Evolutionary conservation across 176 grass and related monocot species (phyloP).

Genomic region (Dactylis glomerata): DNA sequence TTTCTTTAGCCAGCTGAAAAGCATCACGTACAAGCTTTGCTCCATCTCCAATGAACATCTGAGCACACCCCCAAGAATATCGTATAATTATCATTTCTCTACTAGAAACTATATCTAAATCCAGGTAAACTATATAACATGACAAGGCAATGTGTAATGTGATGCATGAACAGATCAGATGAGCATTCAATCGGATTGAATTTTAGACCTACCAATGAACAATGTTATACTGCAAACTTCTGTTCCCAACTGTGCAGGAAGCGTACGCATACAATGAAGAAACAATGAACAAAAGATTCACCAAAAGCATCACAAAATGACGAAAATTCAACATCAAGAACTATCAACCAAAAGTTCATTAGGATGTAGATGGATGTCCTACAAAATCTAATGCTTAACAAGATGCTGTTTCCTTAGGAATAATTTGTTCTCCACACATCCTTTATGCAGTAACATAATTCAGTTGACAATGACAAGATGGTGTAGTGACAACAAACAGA

Average conservation of each 20-base stretch:
- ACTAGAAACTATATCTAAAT: background rate
- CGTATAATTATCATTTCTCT: background rate
- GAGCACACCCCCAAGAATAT: conserved; percentile 1
- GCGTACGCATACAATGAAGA: background rate
- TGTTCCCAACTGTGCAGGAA: background rate
- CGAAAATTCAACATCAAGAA: background rate
- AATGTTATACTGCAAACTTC: background rate
- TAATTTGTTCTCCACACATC: background rate
- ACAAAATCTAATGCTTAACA: background rate
- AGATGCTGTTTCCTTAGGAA: background rate
- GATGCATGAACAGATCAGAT: background rate
- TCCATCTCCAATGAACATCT: conserved; percentile 97
- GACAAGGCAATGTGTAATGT: background rate
- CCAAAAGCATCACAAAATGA: background rate
- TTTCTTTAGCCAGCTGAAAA: conserved; percentile 92
- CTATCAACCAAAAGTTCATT: background rate
- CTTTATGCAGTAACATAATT: conserved; percentile 6
- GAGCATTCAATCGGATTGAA: background rate
- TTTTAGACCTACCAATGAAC: background rate
- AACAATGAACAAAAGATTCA: background rate
- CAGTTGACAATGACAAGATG: background rate
- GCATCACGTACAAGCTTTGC: conserved; percentile 88
- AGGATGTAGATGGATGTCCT: background rate
- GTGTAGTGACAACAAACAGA: background rate
- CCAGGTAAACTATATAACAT: background rate